Conservation (phyloP, 345 rosid species). For the Tarenaya hassleriana region DNA sequence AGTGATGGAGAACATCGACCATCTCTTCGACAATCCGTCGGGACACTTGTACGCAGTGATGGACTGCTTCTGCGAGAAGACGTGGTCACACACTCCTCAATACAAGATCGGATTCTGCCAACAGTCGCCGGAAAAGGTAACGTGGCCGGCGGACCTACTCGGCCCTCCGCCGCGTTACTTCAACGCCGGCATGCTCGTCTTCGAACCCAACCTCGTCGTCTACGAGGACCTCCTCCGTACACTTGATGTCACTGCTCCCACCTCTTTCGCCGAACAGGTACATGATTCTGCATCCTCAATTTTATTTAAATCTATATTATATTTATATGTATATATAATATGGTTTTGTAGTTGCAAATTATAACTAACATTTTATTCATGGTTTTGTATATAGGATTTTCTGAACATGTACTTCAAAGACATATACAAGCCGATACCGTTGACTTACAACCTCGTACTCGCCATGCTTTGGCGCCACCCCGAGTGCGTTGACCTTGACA, state of each 20-base stretch:
- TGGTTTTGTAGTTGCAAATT: too few species aligned
- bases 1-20: constrained; percentile 55
- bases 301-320: background rate
- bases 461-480: constrained; percentile 78
- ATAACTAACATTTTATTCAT: too few species aligned
- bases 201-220: constrained; percentile 40
- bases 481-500: constrained; percentile 40
- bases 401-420: constrained; percentile 49
- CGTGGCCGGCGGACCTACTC: constrained; percentile 39
- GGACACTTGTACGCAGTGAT: constrained; percentile 56
- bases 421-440: constrained; percentile 47
- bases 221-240: constrained; percentile 37
- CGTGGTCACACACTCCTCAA: constrained; percentile 42
- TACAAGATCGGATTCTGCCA: constrained; percentile 57
- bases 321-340: background rate
- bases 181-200: constrained; percentile 67
- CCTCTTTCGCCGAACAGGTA: constrained; percentile 73
- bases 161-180: constrained; percentile 51
- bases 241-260: constrained; percentile 40
- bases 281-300: too few species aligned
- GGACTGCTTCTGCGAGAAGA: constrained; percentile 58
- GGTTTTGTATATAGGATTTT: constrained; percentile 55
- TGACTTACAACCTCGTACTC: constrained; percentile 41
- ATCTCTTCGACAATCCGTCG: constrained; percentile 40
- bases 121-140: constrained; percentile 46